Evolutionary conservation across 495 filamentous ascomycete species (phyloP).

Genomic region (Annulohypoxylon maeteangense): DNA sequence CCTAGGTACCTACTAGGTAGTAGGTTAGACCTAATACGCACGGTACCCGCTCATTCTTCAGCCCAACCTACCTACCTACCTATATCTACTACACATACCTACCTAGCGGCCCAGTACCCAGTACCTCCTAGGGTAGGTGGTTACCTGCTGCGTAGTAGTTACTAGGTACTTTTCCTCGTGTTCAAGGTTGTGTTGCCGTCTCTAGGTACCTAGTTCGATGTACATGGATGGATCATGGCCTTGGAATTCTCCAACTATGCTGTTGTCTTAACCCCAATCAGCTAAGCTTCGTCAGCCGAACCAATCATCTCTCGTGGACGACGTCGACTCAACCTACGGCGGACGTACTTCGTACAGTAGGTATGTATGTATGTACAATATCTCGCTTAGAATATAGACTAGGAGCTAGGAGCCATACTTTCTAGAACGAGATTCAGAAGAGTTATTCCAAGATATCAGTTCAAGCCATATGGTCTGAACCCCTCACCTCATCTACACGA

Average conservation of each 20-base stretch:
- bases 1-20: neutral
- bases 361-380: neutral
- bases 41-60: constrained; percentile 8
- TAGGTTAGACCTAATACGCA: constrained; percentile 20
- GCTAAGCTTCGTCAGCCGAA: neutral
- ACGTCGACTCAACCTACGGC: neutral
- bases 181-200: constrained; percentile 10
- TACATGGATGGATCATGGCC: neutral
- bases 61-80: constrained; percentile 8
- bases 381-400: constrained; percentile 3
- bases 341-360: no score
- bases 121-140: no score
- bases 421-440: constrained; percentile 4
- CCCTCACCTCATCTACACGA: constrained; percentile 1
- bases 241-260: constrained; percentile 5
- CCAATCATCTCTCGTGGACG: constrained; percentile 3
- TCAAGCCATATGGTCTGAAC: constrained; percentile 1
- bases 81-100: neutral
- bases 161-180: neutral
- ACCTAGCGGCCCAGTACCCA: neutral
- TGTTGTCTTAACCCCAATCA: neutral
- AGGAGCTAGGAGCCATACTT: neutral
- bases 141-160: neutral
- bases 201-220: constrained; percentile 9
- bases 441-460: constrained; percentile 1